Base-by-base conservation (phyloP, 108 stramenopile species). In the Cyclotella cryptica region DNA sequence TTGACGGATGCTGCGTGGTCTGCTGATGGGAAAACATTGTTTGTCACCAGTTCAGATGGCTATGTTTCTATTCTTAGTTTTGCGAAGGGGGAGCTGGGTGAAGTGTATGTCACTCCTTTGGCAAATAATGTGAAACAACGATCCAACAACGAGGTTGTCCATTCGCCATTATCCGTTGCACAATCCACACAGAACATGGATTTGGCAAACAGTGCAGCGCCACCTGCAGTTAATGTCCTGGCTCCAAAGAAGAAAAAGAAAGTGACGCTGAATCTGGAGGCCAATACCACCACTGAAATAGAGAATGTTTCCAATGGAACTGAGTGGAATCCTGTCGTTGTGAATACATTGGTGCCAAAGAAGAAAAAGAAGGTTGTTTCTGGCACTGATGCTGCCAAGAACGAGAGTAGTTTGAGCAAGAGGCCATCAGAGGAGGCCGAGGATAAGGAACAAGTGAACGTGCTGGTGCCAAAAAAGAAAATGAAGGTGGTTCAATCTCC, bases 1-100 rank as follows among this genome's bases (percentile, higher is more conserved):
- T 83, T 97, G 65, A 94, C 93, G 43, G 94, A 95, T 85, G 90
- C 86, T 24, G 73, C 84, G 59, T 97, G 96, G 96, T 89, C 94
- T 12, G 18, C 80, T 3, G 94, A 97, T 83, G 96, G 93, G 39
- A 80, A 60, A 57, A 76, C 79, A 28, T 77, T 97, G 67, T 74
- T 97, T 70, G 90, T 97, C 11, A 88, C 81, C 27, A 93, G 92
- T 66, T 75, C 88, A 12, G 96, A 97, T 86, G 96, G 96, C 42
- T 97, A 97, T 72, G 63, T 97, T 28, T 90, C 89, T 19, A 85
- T 94, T 66, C 41, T 95, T 17, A 81, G 62, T 58, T 97, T 97
- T 86, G 86, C 63, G 22, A 68, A 80, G 21, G 92, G 89, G n/a
- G 96, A 97, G 77, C 52, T 95, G 30, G 96, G 93, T 22, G 74